Evolutionary conservation across 192 early-diverging fungal species (phyloP), one percentile per base, ranked within the genome.

Genomic region (Geranomyces variabilis): DNA sequence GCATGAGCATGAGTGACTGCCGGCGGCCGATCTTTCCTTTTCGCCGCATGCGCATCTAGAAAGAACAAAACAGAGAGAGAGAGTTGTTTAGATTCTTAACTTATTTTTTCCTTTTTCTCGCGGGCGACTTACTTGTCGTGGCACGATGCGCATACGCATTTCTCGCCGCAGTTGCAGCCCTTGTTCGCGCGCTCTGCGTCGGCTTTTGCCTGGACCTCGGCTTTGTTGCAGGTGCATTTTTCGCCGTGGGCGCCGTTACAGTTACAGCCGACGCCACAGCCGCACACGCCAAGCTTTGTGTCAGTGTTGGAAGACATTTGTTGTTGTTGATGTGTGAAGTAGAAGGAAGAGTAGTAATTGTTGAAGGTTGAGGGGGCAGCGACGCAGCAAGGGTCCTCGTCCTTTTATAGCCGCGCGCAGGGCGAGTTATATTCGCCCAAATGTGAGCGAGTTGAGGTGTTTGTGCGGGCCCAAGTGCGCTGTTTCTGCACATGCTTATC

Each of bases 271-370:
- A 57, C 56, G 24, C 56, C 56, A 22, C 56, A 57, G 9, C 10
- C 14, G 56, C 56, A 57, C 14, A 57, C 24, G 12, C 56, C 56
- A 26, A 57, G 56, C 56, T 57, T 57, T 22, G 46, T 14, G 46
- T 57, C 56, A 57, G 56, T 47, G 12, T 12, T 14, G 46, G 46
- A 47, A 47, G 46, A 47, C 46, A 47, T 47, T 47, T 47, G 46
- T 47, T 47, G 46, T 47, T 47, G 46, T 47, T 12, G 46, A 19
- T 47, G 12, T 12, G 46, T 47, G 46, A 14, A 14, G 12, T 12
- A 47, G 46, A 19, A 19, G 12, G 46, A 19, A 47, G 46, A 47
- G 46, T n/a, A n/a, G n/a, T n/a, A n/a, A n/a, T n/a, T n/a, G n/a
- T n/a, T n/a, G n/a, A n/a, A n/a, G n/a, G n/a, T n/a, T n/a, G n/a